Evolutionary conservation across 257 asterid species (phyloP), one percentile per base, ranked within the genome.

Genomic region (Ballota nigra): DNA sequence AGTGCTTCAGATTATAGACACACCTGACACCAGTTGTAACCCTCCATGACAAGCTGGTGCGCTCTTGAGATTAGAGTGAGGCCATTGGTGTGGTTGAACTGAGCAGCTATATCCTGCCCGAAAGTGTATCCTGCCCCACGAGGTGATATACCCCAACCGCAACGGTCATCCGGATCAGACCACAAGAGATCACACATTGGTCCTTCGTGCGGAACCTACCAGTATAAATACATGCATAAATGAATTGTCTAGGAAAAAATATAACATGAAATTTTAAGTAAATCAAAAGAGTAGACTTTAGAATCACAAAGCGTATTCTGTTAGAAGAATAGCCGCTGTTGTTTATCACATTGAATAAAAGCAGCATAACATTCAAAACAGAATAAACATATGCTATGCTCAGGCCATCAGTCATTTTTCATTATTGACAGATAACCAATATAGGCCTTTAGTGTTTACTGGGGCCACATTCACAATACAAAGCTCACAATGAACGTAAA

Each of bases 11-110:
- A 67, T 43, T 62, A 20, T 49, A 66, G 62, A 81, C 89, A 71
- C 55, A 92, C 98, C 98, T 94, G 99, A 88, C 99, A 91, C 99
- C 99, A 94, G 74, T 94, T 91, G 75, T 45, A 94, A 80, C 99
- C 99, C 82, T 94, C 99, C 99, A 91, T 94, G 79, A 94, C 99
- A 51, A 94, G 96, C 84, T 94, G 99, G 77, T 94, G 99, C 1
- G 99, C 99, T 83, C 99, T 94, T 74, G 99, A 94, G 70, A 94
- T 94, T 71, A 94, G 88, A 51, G 88, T 76, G 70, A 94, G 96
- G 70, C 99, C 99, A 69, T 94, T 94, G 68, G 99, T 91, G 81
- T 94, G 97, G 88, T 94, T 94, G 81, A 89, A 91, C 77, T 88
- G 97, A 73, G 96, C 82, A 51, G 99, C 99, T 75, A 94, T 89